Percentiles rank a stretch among this genome's conserved stretches.
phyloP scores from a whole-genome alignment of 352 stramenopile genomes.

The Pythium coloratum region DNA sequence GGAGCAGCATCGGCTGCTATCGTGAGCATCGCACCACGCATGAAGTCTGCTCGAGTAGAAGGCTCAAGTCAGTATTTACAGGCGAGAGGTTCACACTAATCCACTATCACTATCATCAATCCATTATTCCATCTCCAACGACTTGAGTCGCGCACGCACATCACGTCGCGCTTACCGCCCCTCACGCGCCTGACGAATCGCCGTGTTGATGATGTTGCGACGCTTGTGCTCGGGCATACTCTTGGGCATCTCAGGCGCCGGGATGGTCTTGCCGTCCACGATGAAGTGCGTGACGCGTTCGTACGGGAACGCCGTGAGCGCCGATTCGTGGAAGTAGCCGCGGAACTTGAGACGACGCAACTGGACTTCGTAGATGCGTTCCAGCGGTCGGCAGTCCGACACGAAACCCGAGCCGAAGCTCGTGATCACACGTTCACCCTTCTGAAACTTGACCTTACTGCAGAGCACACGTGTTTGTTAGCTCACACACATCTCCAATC shows the following conservation, averaged over 20 bases:
- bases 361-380: conserved; percentile 80
- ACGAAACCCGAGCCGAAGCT: conserved; percentile 82
- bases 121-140: not conserved
- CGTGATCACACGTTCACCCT: conserved; percentile 76
- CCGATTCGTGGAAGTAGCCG: conserved; percentile 75
- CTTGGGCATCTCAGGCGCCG: conserved; percentile 61
- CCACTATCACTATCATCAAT: conserved; percentile 3
- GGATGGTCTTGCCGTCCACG: conserved; percentile 73
- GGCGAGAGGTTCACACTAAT: not conserved
- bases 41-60: not conserved
- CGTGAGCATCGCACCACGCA: conserved; percentile 16
- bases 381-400: conserved; percentile 47
- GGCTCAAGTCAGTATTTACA: not conserved
- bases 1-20: conserved; percentile 71
- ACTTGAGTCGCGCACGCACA: not conserved
- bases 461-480: not conserved
- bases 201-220: conserved; percentile 64
- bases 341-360: conserved; percentile 71
- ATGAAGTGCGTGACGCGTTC: conserved; percentile 84
- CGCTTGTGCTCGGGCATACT: conserved; percentile 69
- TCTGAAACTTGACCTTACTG: conserved; percentile 69
- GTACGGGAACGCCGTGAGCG: conserved; percentile 72
- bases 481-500: not conserved
- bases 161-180: conserved; percentile 12
- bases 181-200: conserved; percentile 62